A percentile compares a stretch with the other conserved stretches of the same genome.
These are phyloP conservation scores for Fistulifera solaris DNA, from an alignment of 108 stramenopile species.

Conservation along the genomic window DNA sequence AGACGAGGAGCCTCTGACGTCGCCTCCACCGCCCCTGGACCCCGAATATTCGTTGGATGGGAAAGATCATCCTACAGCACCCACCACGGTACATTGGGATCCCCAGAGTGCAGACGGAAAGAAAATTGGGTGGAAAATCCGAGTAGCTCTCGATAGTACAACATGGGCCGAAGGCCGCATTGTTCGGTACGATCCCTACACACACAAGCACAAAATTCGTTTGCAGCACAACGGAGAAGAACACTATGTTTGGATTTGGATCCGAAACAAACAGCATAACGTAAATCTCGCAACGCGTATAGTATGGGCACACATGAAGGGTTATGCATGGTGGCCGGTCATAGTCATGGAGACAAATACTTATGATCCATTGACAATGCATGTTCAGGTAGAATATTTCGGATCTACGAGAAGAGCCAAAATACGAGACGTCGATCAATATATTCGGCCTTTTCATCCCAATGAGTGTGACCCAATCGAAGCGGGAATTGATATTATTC, in stretches of 20 bases:
- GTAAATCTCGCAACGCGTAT: constrained; percentile 34
- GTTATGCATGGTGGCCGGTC: constrained; percentile 75
- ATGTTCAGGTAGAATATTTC: constrained; percentile 44
- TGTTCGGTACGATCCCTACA: constrained; percentile 45
- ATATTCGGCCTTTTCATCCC: constrained; percentile 33
- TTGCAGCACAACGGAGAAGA: constrained; percentile 3
- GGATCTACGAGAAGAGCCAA: constrained; percentile 42
- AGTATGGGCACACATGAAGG: constrained; percentile 65
- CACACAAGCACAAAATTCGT: constrained; percentile 57
- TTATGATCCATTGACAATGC: background rate
- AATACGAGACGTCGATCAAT: constrained; percentile 35
- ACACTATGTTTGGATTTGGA: constrained; percentile 9
- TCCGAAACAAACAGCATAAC: constrained; percentile 32
- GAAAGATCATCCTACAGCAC: background rate
- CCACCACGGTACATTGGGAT: constrained; percentile 50
- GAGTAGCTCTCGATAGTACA: constrained; percentile 24
- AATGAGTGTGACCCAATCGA: constrained; percentile 40
- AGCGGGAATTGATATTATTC: constrained; percentile 50
- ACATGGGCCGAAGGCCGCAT: constrained; percentile 47
- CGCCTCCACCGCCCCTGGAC: constrained; percentile 9
- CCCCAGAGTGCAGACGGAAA: constrained; percentile 24
- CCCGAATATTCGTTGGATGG: constrained; percentile 9
- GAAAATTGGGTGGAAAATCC: constrained; percentile 41
- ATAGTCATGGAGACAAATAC: constrained; percentile 46
- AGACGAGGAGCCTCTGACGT: background rate